Conservation (phyloP, 768 basidiomycete genomes). For the Sarcodon sp. region DNA sequence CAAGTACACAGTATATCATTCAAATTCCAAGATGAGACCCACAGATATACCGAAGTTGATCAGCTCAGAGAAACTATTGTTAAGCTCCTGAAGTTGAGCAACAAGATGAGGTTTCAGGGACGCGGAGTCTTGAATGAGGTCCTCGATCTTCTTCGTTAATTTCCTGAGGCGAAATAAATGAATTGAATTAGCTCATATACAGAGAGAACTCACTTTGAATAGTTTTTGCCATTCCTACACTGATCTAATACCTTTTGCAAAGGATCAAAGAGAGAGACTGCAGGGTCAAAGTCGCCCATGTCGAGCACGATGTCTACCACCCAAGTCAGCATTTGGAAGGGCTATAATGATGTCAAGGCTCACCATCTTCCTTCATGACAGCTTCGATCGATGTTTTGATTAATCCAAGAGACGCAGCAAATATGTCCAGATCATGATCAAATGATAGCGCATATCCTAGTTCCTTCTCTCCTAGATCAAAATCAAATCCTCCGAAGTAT, state of each 20-base stretch:
- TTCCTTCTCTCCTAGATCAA: constrained; percentile 84
- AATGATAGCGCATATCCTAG: constrained; percentile 70
- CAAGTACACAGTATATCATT: neutral
- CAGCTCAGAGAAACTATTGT: constrained; percentile 62
- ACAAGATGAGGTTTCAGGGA: constrained; percentile 64
- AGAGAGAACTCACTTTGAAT: constrained; percentile 54
- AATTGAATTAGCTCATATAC: neutral
- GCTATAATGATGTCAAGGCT: constrained; percentile 2
- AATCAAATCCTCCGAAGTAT: constrained; percentile 72
- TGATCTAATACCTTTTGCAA: constrained; percentile 74
- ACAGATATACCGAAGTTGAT: constrained; percentile 90
- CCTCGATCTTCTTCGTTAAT: constrained; percentile 75
- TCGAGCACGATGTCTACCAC: constrained; percentile 57
- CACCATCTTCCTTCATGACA: constrained; percentile 70
- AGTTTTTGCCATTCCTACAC: constrained; percentile 65
- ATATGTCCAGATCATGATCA: constrained; percentile 89
- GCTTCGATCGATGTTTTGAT: constrained; percentile 76
- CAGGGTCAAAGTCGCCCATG: constrained; percentile 61
- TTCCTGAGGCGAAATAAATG: constrained; percentile 42
- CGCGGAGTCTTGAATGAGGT: constrained; percentile 54
- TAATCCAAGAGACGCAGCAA: constrained; percentile 83
- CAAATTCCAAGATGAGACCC: constrained; percentile 11
- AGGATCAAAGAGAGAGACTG: constrained; percentile 69
- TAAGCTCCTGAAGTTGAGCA: constrained; percentile 61
- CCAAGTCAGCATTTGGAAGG: neutral